Percentiles rank a stretch among this genome's conserved stretches.
Evolutionary conservation across 805 yeast species (phyloP).

Genomic region (Vanderwaltozyma tropicalis): DNA sequence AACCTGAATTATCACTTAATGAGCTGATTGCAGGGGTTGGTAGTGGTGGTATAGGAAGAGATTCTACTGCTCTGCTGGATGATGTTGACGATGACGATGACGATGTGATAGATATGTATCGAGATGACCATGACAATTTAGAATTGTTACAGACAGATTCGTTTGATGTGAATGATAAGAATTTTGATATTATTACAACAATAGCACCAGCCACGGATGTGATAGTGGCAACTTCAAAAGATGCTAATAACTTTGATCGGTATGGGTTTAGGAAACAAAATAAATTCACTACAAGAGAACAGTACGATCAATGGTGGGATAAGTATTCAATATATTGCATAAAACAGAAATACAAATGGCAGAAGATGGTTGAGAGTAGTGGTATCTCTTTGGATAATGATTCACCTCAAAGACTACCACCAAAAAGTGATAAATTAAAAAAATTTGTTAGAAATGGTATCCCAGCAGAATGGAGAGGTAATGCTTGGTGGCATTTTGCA

Average conservation of each 20-base stretch:
- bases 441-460: constrained; percentile 81
- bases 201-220: background rate
- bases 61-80: background rate
- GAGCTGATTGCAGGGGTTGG: background rate
- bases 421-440: constrained; percentile 65
- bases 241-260: constrained; percentile 41
- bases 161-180: background rate
- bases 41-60: background rate
- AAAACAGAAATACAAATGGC: constrained; percentile 73
- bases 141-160: no score
- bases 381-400: constrained; percentile 47
- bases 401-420: constrained; percentile 60
- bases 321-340: constrained; percentile 52
- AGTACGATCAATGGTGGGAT: constrained; percentile 68
- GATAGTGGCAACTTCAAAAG: background rate
- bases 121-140: background rate
- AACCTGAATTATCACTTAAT: background rate
- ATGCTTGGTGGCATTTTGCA: constrained; percentile 93
- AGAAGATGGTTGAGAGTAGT: constrained; percentile 45
- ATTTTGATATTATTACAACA: background rate
- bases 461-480: constrained; percentile 95
- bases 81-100: background rate
- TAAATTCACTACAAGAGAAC: constrained; percentile 40
- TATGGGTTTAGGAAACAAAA: constrained; percentile 82
- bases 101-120: background rate